These are phyloP conservation scores for Hymenochaete sp. DNA, from an alignment of 1,284 basidiomycete genomes.

Conservation along the genomic window DNA sequence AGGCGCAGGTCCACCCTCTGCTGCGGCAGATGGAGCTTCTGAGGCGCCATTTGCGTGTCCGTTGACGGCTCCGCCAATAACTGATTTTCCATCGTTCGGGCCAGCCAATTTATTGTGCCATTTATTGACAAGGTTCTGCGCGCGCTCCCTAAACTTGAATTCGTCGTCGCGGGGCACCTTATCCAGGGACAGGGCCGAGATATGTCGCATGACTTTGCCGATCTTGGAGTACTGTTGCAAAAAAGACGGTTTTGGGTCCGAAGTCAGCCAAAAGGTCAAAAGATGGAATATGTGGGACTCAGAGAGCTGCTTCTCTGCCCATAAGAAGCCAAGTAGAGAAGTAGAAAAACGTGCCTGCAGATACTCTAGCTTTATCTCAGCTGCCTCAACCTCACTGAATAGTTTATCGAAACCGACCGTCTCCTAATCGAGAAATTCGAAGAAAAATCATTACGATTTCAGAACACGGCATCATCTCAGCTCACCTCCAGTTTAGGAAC, in stretches of 20 bases:
- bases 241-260: conserved; percentile 18
- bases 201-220: conserved; percentile 96
- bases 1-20: not conserved
- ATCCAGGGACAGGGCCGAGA: conserved; percentile 56
- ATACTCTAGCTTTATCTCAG: conserved; percentile 82
- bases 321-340: not conserved
- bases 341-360: conserved; percentile 49
- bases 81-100: not conserved
- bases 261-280: conserved; percentile 6
- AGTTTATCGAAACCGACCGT: conserved; percentile 71
- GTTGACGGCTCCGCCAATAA: conserved; percentile 1
- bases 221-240: conserved; percentile 80
- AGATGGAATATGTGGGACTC: too few species aligned
- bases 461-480: not conserved
- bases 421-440: conserved; percentile 39
- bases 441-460: conserved; percentile 3
- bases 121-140: conserved; percentile 62
- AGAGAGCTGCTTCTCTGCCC: not conserved
- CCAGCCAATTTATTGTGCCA: conserved; percentile 46
- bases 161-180: conserved; percentile 79
- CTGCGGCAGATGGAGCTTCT: not conserved
- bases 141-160: conserved; percentile 80
- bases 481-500: conserved; percentile 44
- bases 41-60: conserved; percentile 1
- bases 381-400: conserved; percentile 79